These are phyloP conservation scores for Fusarium armeniacum DNA, from an alignment of 2,329 filamentous ascomycete genomes.

Conservation along the genomic window DNA sequence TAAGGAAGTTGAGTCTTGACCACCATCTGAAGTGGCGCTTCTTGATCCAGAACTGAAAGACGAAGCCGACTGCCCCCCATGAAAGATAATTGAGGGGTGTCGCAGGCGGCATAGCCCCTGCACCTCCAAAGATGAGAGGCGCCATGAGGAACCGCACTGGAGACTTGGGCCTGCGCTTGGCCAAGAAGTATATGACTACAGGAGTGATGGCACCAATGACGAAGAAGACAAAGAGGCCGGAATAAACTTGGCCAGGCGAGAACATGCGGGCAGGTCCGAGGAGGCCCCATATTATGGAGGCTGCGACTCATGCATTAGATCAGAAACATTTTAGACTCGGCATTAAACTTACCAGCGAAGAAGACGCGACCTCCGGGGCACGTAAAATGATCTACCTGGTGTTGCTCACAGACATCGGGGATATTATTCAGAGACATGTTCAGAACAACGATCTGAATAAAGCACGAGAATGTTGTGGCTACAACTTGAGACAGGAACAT, in stretches of 20 bases:
- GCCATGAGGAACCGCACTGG: conserved; percentile 69
- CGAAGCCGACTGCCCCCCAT: conserved; percentile 79
- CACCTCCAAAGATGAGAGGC: conserved; percentile 73
- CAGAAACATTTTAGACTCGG: not conserved
- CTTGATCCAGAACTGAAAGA: conserved; percentile 79
- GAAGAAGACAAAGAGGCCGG: conserved; percentile 72
- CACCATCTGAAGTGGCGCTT: conserved; percentile 77
- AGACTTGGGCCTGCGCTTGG: conserved; percentile 66
- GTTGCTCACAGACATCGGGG: conserved; percentile 71
- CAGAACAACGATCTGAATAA: conserved; percentile 75
- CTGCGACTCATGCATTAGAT: conserved; percentile 47
- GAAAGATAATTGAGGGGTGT: conserved; percentile 80
- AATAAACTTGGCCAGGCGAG: conserved; percentile 73
- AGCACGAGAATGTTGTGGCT: conserved; percentile 74
- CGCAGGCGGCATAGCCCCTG: conserved; percentile 72
- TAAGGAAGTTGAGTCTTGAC: conserved; percentile 80
- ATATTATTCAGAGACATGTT: conserved; percentile 74
- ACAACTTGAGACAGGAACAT: conserved; percentile 77
- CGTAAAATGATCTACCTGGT: conserved; percentile 71
- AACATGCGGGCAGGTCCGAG: conserved; percentile 75
- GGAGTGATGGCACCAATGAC: conserved; percentile 67
- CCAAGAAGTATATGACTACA: conserved; percentile 64
- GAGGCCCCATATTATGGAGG: conserved; percentile 77
- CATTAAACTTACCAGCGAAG: conserved; percentile 65
- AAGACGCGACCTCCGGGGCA: conserved; percentile 75